Percentiles rank a stretch among this genome's conserved stretches.
Conservation (phyloP, 257 asterid genomes). For the Salvia splendens region DNA sequence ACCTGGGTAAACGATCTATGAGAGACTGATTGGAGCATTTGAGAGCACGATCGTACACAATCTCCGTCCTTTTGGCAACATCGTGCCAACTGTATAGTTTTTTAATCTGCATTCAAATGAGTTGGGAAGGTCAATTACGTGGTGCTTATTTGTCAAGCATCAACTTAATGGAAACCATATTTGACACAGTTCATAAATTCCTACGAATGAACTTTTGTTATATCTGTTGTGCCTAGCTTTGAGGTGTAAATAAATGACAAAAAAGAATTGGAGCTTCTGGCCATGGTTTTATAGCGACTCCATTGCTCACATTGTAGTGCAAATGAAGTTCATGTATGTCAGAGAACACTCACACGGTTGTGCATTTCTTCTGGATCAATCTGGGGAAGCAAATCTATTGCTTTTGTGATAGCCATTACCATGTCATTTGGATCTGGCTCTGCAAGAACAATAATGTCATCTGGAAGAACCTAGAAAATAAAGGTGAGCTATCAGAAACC, state of each 20-base stretch:
- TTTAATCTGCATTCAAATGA: slow-evolving; percentile 63
- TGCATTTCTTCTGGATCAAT: slow-evolving; percentile 94
- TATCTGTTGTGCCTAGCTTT: slow-evolving; percentile 5
- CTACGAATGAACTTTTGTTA: background rate
- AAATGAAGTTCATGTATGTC: slow-evolving; percentile 15
- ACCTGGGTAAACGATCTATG: slow-evolving; percentile 80
- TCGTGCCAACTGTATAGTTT: slow-evolving; percentile 95
- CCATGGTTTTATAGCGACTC: background rate
- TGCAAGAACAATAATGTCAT: slow-evolving; percentile 92
- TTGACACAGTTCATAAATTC: background rate
- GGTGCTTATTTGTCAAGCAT: slow-evolving; percentile 8
- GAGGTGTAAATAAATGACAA: background rate
- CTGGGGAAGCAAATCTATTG: slow-evolving; percentile 78
- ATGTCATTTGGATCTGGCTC: slow-evolving; percentile 89
- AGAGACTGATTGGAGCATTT: slow-evolving; percentile 76
- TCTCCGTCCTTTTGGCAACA: slow-evolving; percentile 89
- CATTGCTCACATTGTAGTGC: background rate
- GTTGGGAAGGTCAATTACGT: slow-evolving; percentile 10
- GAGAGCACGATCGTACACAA: slow-evolving; percentile 79
- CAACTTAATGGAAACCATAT: slow-evolving; percentile 2
- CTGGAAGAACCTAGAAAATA: slow-evolving; percentile 77
- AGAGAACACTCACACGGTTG: slow-evolving; percentile 59
- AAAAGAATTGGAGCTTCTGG: background rate
- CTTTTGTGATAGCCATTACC: slow-evolving; percentile 80
- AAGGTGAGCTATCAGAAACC: slow-evolving; percentile 30